Conservation (phyloP, 768 basidiomycete species). For the Chalciporus sphaerocephalus region DNA sequence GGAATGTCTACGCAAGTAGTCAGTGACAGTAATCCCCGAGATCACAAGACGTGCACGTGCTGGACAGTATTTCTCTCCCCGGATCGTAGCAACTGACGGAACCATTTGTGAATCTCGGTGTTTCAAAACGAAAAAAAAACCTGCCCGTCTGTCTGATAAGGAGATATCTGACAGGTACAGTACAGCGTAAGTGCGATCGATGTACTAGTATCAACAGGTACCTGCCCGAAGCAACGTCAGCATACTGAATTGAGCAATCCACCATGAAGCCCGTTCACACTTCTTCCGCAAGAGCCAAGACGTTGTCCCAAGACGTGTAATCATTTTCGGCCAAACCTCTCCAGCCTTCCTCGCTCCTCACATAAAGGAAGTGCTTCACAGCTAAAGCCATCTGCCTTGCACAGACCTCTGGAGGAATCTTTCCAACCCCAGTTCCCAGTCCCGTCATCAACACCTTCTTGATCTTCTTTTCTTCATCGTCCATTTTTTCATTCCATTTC, state of each 20-base stretch:
- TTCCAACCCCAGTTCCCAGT: constrained; percentile 1
- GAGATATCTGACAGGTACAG: too few relatives aligned
- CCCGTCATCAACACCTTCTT: constrained; percentile 4
- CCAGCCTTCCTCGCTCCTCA: background rate
- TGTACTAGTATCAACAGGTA: too few relatives aligned
- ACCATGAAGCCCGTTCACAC: background rate
- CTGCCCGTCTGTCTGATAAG: too few relatives aligned
- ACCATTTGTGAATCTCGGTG: too few relatives aligned
- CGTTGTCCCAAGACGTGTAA: constrained; percentile 1
- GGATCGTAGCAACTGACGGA: too few relatives aligned
- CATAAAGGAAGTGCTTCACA: constrained; percentile 4
- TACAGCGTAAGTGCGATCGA: too few relatives aligned
- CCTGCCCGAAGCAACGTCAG: background rate
- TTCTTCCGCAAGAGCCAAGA: background rate
- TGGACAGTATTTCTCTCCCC: too few relatives aligned
- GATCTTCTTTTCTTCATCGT: constrained; percentile 7
- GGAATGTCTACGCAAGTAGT: too few relatives aligned
- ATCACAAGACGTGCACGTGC: too few relatives aligned
- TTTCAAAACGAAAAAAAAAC: too few relatives aligned
- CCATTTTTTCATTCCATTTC: constrained; percentile 19
- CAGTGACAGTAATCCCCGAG: too few relatives aligned
- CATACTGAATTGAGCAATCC: background rate
- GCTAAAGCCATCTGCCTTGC: constrained; percentile 8
- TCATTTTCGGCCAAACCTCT: background rate
- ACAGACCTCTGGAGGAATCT: background rate